Percentiles rank a stretch among this genome's conserved stretches.
Conservation (phyloP, 192 early-diverging fungal species). For the Dissophora ornata region DNA sequence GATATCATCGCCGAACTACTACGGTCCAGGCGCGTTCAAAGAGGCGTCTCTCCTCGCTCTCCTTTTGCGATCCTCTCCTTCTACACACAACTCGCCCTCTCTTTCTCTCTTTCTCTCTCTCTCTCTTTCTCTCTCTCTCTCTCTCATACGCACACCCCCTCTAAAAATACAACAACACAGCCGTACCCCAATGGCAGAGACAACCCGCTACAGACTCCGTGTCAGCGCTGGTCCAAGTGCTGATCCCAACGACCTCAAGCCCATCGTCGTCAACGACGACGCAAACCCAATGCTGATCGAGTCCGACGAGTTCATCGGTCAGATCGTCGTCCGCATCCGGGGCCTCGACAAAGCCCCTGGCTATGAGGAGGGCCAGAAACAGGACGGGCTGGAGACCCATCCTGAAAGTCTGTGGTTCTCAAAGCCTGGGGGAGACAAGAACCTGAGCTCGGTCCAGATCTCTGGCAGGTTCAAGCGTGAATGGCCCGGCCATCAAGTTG, state of each 20-base stretch:
- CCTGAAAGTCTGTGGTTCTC: slow-evolving; percentile 44
- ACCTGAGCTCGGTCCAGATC: slow-evolving; percentile 79
- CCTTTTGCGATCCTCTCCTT: no score
- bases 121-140: background rate
- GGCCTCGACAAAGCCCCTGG: slow-evolving; percentile 71
- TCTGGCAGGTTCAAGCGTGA: slow-evolving; percentile 78
- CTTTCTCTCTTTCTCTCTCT: no score
- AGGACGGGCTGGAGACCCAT: slow-evolving; percentile 18
- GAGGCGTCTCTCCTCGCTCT: no score
- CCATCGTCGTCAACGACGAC: slow-evolving; percentile 72
- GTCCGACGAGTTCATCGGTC: slow-evolving; percentile 70
- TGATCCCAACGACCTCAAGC: slow-evolving; percentile 39
- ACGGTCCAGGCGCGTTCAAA: no score
- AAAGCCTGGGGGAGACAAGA: slow-evolving; percentile 70
- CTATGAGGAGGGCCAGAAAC: slow-evolving; percentile 32
- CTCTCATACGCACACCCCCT: background rate
- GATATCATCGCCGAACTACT: no score
- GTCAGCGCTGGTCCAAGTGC: slow-evolving; percentile 54
- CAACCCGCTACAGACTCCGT: slow-evolving; percentile 45
- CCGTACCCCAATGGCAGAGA: background rate
- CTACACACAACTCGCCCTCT: no score
- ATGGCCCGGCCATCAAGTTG: slow-evolving; percentile 70
- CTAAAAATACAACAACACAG: background rate
- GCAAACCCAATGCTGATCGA: slow-evolving; percentile 70
- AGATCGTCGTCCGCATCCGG: slow-evolving; percentile 74